These are phyloP conservation scores for Melaleuca alternifolia DNA, from an alignment of 345 rosid genomes.

Conservation along the genomic window DNA sequence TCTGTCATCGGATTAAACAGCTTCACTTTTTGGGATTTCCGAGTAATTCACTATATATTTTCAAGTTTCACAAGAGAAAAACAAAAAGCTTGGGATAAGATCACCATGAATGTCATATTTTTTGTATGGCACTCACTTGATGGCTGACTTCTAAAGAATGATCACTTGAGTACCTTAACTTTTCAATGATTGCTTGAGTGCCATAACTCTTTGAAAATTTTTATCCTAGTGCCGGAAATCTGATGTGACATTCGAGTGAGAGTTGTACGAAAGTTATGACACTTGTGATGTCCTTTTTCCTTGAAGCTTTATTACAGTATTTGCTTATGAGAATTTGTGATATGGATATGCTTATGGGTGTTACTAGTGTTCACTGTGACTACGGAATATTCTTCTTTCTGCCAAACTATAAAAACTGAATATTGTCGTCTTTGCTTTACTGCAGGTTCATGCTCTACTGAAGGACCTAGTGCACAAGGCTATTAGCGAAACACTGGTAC, in stretches of 20 bases:
- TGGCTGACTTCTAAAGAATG: too few species aligned
- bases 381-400: neutral
- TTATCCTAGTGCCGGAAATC: too few species aligned
- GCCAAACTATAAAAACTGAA: neutral
- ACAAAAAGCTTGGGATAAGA: too few species aligned
- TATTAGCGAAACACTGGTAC: constrained; percentile 70
- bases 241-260: too few species aligned
- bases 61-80: neutral
- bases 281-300: too few species aligned
- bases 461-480: constrained; percentile 98
- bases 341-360: neutral
- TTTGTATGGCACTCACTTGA: too few species aligned
- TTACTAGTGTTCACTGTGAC: neutral
- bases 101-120: too few species aligned
- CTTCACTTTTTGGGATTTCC: neutral
- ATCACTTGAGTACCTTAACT: too few species aligned
- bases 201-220: too few species aligned
- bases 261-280: too few species aligned
- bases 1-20: too few species aligned
- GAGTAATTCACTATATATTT: neutral
- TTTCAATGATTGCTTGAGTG: too few species aligned
- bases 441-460: constrained; percentile 80
- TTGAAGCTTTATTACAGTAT: neutral
- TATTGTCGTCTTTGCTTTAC: neutral
- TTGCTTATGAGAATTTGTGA: neutral